These are phyloP conservation scores for Fusarium sp. DNA, from an alignment of 2,329 filamentous ascomycete genomes.

Conservation along the genomic window DNA sequence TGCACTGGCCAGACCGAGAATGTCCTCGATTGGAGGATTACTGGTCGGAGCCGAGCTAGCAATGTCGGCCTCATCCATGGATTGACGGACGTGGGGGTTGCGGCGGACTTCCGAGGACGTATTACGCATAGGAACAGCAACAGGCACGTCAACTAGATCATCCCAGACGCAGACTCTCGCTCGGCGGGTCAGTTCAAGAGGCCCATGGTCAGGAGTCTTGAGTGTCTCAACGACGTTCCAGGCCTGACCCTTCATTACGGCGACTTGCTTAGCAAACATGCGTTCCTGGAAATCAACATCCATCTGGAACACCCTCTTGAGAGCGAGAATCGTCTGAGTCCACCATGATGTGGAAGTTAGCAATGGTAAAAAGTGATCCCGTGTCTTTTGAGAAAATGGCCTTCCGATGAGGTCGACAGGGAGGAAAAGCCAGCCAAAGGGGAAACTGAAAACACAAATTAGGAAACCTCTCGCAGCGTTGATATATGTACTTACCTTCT, in stretches of 20 bases:
- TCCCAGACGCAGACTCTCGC: constrained; percentile 98
- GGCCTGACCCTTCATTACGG: constrained; percentile 98
- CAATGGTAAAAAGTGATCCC: constrained; percentile 94
- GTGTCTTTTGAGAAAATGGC: constrained; percentile 92
- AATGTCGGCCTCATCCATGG: constrained; percentile 89
- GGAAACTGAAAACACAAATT: constrained; percentile 72
- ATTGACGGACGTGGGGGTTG: constrained; percentile 60
- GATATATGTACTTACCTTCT: constrained; percentile 55
- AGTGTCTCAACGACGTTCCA: constrained; percentile 99
- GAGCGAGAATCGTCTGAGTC: constrained; percentile 88
- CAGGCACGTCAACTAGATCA: constrained; percentile 93
- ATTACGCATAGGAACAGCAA: constrained; percentile 87
- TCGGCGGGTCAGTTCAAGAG: constrained; percentile 88
- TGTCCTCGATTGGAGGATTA: constrained; percentile 63
- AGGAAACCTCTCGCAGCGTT: neutral
- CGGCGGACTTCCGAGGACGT: constrained; percentile 87
- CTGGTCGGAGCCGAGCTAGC: constrained; percentile 49
- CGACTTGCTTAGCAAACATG: constrained; percentile 98
- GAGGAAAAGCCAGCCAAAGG: constrained; percentile 97
- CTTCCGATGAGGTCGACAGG: constrained; percentile 96
- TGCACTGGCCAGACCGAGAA: constrained; percentile 73
- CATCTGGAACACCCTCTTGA: constrained; percentile 88
- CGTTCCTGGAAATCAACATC: constrained; percentile 97
- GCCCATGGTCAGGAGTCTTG: constrained; percentile 91
- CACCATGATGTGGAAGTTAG: constrained; percentile 97